Percentiles rank a stretch among this genome's conserved stretches.
These are phyloP conservation scores for Neurospora sp. DNA, from an alignment of 495 filamentous ascomycete genomes.

Conservation along the genomic window DNA sequence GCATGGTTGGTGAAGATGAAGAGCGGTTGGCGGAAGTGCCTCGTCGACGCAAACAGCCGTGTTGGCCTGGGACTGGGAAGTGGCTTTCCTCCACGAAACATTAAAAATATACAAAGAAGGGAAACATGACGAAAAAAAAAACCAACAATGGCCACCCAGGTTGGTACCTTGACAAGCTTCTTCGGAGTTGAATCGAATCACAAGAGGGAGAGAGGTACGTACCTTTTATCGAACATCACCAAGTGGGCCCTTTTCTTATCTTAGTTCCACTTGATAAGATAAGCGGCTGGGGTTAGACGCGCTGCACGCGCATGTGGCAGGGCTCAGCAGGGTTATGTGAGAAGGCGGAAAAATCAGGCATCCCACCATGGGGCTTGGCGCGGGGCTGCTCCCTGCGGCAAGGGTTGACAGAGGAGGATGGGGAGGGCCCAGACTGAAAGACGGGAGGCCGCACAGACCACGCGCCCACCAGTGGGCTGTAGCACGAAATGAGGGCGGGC, in stretches of 20 bases:
- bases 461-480: constrained; percentile 4
- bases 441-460: constrained; percentile 10
- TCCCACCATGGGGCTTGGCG: not conserved
- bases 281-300: not conserved
- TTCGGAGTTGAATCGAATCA: not conserved
- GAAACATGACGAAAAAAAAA: not conserved
- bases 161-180: not conserved
- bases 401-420: constrained; percentile 5
- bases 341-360: constrained; percentile 4
- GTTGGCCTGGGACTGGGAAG: not conserved
- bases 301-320: not conserved
- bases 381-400: constrained; percentile 7
- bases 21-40: not conserved
- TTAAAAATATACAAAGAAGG: not conserved
- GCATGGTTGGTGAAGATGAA: not conserved
- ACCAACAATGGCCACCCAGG: not conserved
- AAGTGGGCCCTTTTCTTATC: not conserved
- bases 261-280: not conserved
- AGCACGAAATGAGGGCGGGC: constrained; percentile 16
- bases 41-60: not conserved
- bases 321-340: not conserved
- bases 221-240: not conserved
- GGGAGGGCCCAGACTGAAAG: not conserved
- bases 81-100: not conserved
- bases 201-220: not conserved